These are phyloP conservation scores for Mycena pura DNA, from an alignment of 768 basidiomycete genomes.

Conservation along the genomic window DNA sequence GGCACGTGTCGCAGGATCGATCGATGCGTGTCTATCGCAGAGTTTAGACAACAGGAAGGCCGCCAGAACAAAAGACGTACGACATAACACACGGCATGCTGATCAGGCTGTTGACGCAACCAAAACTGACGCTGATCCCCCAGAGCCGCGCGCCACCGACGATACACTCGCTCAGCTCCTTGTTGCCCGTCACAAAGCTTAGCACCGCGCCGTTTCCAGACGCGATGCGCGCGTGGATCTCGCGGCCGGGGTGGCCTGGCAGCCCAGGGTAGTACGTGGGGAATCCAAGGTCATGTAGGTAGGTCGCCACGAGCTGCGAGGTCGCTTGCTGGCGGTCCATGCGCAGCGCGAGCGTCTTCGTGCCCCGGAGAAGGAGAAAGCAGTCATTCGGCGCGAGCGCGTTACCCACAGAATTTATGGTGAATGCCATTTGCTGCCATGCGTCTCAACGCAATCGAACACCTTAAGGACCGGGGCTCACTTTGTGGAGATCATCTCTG, in stretches of 20 bases:
- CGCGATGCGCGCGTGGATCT: constrained; percentile 90
- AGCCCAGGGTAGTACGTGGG: constrained; percentile 93
- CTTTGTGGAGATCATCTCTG: constrained; percentile 89
- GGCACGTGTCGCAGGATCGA: constrained; percentile 94
- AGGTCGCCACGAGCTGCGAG: constrained; percentile 83
- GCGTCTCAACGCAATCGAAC: constrained; percentile 13
- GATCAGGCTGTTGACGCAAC: constrained; percentile 96
- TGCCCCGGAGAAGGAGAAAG: constrained; percentile 93
- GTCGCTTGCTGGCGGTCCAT: constrained; percentile 94
- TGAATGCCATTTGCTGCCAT: constrained; percentile 81
- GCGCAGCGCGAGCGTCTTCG: constrained; percentile 94
- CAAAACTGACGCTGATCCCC: constrained; percentile 98
- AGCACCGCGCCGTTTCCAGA: constrained; percentile 93
- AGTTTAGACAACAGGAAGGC: not conserved
- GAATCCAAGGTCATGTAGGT: constrained; percentile 87
- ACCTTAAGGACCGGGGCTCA: constrained; percentile 33
- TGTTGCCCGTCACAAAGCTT: constrained; percentile 93
- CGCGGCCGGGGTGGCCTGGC: constrained; percentile 77
- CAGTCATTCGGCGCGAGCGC: constrained; percentile 95
- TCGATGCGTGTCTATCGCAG: constrained; percentile 86
- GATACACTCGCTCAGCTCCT: constrained; percentile 87
- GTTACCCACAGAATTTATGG: constrained; percentile 93
- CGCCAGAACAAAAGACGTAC: constrained; percentile 65
- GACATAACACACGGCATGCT: constrained; percentile 99
- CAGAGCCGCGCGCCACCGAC: constrained; percentile 93